Conservation (phyloP, 2,329 filamentous ascomycete species). For the Aspergillus sp. region DNA sequence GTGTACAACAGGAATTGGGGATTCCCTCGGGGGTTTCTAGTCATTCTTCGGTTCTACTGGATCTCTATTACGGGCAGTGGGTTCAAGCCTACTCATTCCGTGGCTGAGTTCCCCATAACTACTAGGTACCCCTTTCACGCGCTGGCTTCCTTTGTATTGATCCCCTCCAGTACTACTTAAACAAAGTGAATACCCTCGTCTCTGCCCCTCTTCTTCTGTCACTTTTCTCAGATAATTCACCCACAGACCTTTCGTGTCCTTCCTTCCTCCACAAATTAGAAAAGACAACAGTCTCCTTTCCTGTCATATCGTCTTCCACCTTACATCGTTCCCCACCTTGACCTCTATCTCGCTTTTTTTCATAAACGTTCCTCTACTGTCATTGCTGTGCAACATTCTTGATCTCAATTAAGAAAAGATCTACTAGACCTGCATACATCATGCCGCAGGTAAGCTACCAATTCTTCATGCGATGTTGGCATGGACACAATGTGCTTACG, state of each 20-base stretch:
- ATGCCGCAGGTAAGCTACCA: slow-evolving; percentile 39
- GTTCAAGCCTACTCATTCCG: background rate
- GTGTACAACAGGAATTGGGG: too few species aligned
- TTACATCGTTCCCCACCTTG: background rate
- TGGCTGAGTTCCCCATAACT: background rate
- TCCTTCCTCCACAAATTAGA: background rate
- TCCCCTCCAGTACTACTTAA: slow-evolving; percentile 1
- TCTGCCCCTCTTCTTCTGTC: background rate
- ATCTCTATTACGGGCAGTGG: background rate
- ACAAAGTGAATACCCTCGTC: background rate
- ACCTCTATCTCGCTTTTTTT: slow-evolving; percentile 5
- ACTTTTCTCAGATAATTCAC: background rate
- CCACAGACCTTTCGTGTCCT: background rate
- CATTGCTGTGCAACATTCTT: background rate
- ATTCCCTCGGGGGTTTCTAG: background rate
- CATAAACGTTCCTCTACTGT: background rate
- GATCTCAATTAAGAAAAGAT: background rate
- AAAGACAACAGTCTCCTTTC: background rate
- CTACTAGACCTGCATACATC: slow-evolving; percentile 16
- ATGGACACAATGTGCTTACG: slow-evolving; percentile 19
- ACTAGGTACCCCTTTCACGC: background rate
- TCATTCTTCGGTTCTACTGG: background rate
- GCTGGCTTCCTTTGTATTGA: background rate
- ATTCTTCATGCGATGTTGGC: background rate
- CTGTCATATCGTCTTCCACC: background rate